These are phyloP conservation scores for Pseudonectria buxi DNA, from an alignment of 2,329 filamentous ascomycete species.

Conservation along the genomic window DNA sequence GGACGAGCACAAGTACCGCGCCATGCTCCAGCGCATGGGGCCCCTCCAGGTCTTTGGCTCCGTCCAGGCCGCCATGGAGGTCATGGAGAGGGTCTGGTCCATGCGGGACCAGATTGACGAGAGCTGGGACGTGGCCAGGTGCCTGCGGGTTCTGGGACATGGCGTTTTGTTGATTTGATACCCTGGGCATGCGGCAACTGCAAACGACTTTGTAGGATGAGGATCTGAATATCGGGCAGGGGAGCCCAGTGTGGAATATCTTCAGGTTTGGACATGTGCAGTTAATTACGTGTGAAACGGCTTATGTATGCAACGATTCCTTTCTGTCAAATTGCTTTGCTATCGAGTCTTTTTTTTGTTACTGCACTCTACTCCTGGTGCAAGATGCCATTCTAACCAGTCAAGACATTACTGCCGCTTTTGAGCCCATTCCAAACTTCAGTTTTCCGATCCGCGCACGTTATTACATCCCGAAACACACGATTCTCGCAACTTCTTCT, in stretches of 20 bases:
- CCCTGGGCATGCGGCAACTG: conserved; percentile 6
- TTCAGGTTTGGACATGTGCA: no score
- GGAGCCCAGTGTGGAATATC: no score
- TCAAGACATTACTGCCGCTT: conserved; percentile 22
- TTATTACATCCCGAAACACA: conserved; percentile 1
- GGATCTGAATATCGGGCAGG: no score
- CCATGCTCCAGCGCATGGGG: conserved; percentile 34
- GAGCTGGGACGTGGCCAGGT: conserved; percentile 38
- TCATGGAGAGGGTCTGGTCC: conserved; percentile 43
- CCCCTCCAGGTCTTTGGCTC: conserved; percentile 40
- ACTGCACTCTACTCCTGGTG: conserved; percentile 15
- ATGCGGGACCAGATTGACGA: conserved; percentile 32
- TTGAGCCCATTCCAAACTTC: conserved; percentile 5
- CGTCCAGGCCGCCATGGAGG: conserved; percentile 33
- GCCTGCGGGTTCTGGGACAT: conserved; percentile 35
- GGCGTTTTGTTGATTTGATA: conserved; percentile 33
- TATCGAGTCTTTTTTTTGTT: conserved; percentile 5
- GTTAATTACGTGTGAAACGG: no score
- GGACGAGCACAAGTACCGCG: conserved; percentile 36
- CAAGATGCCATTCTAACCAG: conserved; percentile 20
- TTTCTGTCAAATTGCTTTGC: no score
- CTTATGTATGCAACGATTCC: no score
- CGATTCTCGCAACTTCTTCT: conserved; percentile 5
- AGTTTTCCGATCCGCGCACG: conserved; percentile 5
- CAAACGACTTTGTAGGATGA: no score